These are phyloP conservation scores for Ambrosia hybrid DNA, from an alignment of 140 eudicot species.

Conservation along the genomic window DNA sequence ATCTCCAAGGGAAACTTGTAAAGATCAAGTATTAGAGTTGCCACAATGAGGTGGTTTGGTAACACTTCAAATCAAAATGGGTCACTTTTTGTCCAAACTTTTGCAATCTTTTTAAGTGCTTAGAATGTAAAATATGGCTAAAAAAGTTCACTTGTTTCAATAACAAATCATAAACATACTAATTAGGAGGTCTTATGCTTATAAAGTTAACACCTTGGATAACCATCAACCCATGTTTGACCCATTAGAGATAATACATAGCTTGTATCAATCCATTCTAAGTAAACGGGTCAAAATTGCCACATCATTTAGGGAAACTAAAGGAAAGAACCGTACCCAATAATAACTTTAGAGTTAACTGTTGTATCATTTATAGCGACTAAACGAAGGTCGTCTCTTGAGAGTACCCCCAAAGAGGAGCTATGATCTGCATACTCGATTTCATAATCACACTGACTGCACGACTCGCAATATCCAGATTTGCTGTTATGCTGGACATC, in stretches of 20 bases:
- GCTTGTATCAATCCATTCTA: too few species aligned
- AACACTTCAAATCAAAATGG: too few species aligned
- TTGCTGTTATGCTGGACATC: too few species aligned
- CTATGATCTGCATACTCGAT: constrained; percentile 80
- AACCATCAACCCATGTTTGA: neutral
- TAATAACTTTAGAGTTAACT: constrained; percentile 46
- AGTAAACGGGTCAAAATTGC: too few species aligned
- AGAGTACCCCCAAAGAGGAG: constrained; percentile 80
- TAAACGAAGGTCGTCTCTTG: constrained; percentile 58
- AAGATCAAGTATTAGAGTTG: too few species aligned
- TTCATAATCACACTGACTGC: constrained; percentile 77
- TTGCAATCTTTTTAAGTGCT: neutral
- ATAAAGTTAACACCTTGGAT: too few species aligned
- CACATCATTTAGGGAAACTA: neutral
- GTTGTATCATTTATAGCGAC: constrained; percentile 49
- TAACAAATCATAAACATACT: too few species aligned
- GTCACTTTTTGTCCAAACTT: neutral
- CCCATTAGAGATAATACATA: neutral
- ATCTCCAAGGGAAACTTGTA: too few species aligned
- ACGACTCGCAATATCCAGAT: constrained; percentile 39
- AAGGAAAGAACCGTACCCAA: constrained; percentile 53
- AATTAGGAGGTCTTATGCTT: too few species aligned
- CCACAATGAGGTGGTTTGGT: too few species aligned
- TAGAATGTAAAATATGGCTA: neutral
- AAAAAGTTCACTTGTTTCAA: neutral